Base-by-base conservation (phyloP, 371 early-diverging fungal genomes). In the Funneliformis caledonium region DNA sequence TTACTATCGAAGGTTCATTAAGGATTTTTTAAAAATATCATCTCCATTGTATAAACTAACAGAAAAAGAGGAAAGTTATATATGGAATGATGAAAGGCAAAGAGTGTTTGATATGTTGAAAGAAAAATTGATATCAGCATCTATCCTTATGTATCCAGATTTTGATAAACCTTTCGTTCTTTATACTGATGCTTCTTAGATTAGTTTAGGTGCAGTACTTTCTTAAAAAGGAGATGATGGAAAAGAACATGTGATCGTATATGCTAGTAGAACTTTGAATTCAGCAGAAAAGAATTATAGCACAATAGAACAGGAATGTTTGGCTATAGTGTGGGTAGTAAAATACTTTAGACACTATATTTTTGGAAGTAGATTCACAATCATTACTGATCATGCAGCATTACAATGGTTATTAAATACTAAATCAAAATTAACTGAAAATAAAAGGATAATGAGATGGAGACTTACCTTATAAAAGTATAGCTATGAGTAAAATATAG, bases 1-100 rank as follows among this genome's bases (percentile, higher is more conserved):
- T 87, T 0, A 60, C 85, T 16, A 80, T 83, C 0, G 80, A 83
- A 47, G 85, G 82, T 64, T 89, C 86, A 60, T 85, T 82, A 4
- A 65, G 84, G 1, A 88, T 88, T 52, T 83, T 88, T 12, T 11
- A 12, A 72, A 16, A 0, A 72, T 72, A n/a, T 47, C 72, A 45
- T 3, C 45, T 48, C 72, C 50, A 11, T 2, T 72, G 4, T n/a
- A 67, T 11, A 67, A 67, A 12, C 9, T 67, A 1, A 5, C 43
- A 9, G 19, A 67, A 42, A 67, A 67, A 37, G 22, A 37, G 22
- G 2, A 9, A 42, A 1, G 2, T 37, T 42, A 8, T 37, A 37
- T 19, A 42, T 37, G 0, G 1, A 2, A 9, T 37, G 22, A 10
- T 14, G 4, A 67, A 31, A 1, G 42, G 1, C 0, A 42, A 42